These are phyloP conservation scores for Calonectria pseudoreteaudii DNA, from an alignment of 2,329 filamentous ascomycete genomes.

Conservation along the genomic window DNA sequence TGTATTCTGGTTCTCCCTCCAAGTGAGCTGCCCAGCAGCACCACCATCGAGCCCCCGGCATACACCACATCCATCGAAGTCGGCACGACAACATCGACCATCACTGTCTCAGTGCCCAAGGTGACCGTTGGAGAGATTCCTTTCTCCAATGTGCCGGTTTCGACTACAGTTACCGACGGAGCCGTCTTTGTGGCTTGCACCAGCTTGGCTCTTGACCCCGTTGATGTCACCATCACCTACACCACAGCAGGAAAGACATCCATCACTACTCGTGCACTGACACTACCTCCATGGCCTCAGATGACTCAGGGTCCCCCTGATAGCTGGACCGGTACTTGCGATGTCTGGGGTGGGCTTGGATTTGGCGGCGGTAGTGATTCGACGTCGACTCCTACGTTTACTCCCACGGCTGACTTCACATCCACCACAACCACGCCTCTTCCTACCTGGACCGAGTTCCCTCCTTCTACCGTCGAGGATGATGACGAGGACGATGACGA, in stretches of 20 bases:
- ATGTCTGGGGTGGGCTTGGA: not conserved
- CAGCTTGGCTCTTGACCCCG: not conserved
- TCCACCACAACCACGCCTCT: not conserved
- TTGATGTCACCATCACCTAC: conserved; percentile 2
- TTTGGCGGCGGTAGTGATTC: not conserved
- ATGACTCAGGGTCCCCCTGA: not conserved
- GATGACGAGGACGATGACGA: not conserved
- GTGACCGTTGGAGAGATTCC: not conserved
- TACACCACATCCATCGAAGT: conserved; percentile 1
- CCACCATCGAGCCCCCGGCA: not conserved
- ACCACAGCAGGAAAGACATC: not conserved
- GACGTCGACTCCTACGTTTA: not conserved
- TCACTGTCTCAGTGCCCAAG: not conserved
- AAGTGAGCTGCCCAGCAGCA: not conserved
- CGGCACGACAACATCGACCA: not conserved
- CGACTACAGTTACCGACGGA: not conserved
- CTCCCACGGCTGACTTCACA: not conserved
- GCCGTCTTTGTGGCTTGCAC: conserved; percentile 4
- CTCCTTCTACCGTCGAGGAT: not conserved
- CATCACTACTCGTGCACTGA: not conserved
- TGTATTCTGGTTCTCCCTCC: conserved; percentile 6
- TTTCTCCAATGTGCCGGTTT: not conserved
- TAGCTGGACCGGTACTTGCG: not conserved
- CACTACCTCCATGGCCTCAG: not conserved
- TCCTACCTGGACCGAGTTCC: conserved; percentile 1